Percentiles rank a stretch among this genome's conserved stretches.
phyloP scores from a whole-genome alignment of 768 basidiomycete genomes.

The Russula foetens region DNA sequence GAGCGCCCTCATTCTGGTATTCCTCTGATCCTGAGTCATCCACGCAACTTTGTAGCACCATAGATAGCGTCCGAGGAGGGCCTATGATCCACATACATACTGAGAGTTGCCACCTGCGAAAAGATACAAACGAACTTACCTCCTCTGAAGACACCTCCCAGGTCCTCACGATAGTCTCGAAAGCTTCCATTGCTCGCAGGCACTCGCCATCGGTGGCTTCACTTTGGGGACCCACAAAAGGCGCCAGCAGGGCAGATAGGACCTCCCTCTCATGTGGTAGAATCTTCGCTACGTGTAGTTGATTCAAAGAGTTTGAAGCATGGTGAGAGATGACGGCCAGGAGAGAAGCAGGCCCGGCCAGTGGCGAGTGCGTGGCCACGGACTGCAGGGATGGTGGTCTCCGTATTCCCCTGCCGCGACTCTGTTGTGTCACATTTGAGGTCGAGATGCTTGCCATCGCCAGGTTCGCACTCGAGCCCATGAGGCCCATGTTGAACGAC shows the following conservation, averaged over 20 bases:
- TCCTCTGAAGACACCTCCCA: slow-evolving; percentile 49
- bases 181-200: slow-evolving; percentile 48
- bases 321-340: slow-evolving; percentile 36
- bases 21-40: slow-evolving; percentile 27
- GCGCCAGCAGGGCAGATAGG: slow-evolving; percentile 47
- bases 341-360: slow-evolving; percentile 34
- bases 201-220: slow-evolving; percentile 43
- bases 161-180: slow-evolving; percentile 47
- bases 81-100: slow-evolving; percentile 21
- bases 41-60: slow-evolving; percentile 66
- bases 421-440: slow-evolving; percentile 10
- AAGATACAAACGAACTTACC: slow-evolving; percentile 29
- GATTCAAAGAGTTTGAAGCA: slow-evolving; percentile 24
- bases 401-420: slow-evolving; percentile 26
- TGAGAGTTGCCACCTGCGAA: neutral
- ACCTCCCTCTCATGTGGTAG: slow-evolving; percentile 55
- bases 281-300: slow-evolving; percentile 22
- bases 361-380: slow-evolving; percentile 25
- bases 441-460: slow-evolving; percentile 22
- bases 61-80: slow-evolving; percentile 48
- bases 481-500: slow-evolving; percentile 27
- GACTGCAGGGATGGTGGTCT: slow-evolving; percentile 40
- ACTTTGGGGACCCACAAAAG: slow-evolving; percentile 39
- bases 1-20: slow-evolving; percentile 42
- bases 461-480: slow-evolving; percentile 31